These are phyloP conservation scores for Zangia roseola DNA, from an alignment of 768 basidiomycete genomes.

Conservation along the genomic window DNA sequence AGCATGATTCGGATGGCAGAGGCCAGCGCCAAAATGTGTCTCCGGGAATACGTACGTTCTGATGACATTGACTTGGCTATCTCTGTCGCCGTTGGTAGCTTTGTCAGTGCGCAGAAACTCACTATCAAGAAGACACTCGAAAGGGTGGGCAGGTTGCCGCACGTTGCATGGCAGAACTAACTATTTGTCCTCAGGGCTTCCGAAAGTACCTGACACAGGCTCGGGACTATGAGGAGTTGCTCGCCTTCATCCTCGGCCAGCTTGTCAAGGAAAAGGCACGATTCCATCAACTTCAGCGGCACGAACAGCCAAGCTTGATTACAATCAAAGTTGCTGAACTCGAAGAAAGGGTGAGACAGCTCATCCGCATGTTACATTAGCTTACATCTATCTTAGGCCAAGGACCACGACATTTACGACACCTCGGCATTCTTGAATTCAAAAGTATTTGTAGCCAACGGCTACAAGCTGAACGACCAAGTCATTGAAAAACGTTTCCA, in stretches of 20 bases:
- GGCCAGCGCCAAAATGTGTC: constrained; percentile 97
- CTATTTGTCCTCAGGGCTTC: constrained; percentile 64
- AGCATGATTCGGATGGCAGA: constrained; percentile 99
- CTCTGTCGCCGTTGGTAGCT: constrained; percentile 91
- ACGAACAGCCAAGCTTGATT: constrained; percentile 76
- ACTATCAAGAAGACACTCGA: constrained; percentile 98
- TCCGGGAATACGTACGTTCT: constrained; percentile 91
- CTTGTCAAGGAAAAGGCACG: constrained; percentile 92
- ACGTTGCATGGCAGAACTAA: constrained; percentile 9
- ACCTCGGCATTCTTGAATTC: constrained; percentile 81
- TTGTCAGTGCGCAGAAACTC: constrained; percentile 96
- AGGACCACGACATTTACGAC: constrained; percentile 96
- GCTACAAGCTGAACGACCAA: constrained; percentile 69
- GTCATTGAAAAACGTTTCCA: constrained; percentile 76
- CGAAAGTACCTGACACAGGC: constrained; percentile 96
- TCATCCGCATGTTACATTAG: not conserved
- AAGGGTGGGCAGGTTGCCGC: constrained; percentile 48
- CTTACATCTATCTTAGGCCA: constrained; percentile 57
- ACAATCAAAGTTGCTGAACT: constrained; percentile 77
- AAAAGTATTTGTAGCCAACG: constrained; percentile 83
- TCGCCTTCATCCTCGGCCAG: constrained; percentile 92
- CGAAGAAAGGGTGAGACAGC: constrained; percentile 66
- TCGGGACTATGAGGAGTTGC: constrained; percentile 92
- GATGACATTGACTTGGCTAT: constrained; percentile 99
- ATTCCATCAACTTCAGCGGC: constrained; percentile 72